A percentile compares a stretch with the other conserved stretches of the same genome.
phyloP scores from a whole-genome alignment of 1,284 basidiomycete species.

The Clitocybe nebularis region DNA sequence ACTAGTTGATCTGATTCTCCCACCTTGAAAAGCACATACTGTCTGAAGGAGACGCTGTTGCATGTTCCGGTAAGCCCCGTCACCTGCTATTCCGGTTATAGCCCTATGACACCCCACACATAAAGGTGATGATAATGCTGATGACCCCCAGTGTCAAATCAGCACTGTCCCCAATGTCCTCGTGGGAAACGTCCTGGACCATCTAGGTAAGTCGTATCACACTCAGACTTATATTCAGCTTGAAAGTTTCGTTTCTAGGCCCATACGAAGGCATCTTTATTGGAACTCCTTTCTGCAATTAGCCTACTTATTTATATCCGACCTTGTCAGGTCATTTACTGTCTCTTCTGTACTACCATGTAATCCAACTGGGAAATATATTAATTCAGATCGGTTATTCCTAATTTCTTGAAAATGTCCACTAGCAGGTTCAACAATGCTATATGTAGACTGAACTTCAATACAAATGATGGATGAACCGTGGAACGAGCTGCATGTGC shows the following conservation, averaged over 20 bases:
- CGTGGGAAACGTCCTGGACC: slow-evolving; percentile 34
- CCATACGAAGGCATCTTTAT: slow-evolving; percentile 46
- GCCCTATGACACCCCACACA: neutral
- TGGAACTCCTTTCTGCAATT: slow-evolving; percentile 27
- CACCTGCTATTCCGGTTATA: slow-evolving; percentile 1
- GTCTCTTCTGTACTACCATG: too few relatives aligned
- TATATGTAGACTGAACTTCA: too few relatives aligned
- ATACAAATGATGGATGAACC: too few relatives aligned
- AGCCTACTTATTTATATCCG: neutral
- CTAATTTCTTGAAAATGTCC: too few relatives aligned
- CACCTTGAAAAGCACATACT: slow-evolving; percentile 14
- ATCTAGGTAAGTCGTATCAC: slow-evolving; percentile 19
- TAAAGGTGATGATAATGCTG: slow-evolving; percentile 36
- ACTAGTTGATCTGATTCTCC: neutral
- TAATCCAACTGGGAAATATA: too few relatives aligned
- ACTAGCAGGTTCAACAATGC: too few relatives aligned
- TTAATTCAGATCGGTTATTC: too few relatives aligned
- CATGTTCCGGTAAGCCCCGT: slow-evolving; percentile 19
- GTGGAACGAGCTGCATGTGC: too few relatives aligned
- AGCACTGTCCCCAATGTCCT: slow-evolving; percentile 36
- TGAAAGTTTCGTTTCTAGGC: slow-evolving; percentile 15
- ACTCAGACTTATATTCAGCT: neutral
- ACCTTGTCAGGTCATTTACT: slow-evolving; percentile 5
- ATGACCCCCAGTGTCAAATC: slow-evolving; percentile 37
- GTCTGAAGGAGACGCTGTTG: slow-evolving; percentile 21